Conservation (phyloP, 768 basidiomycete species). For the Sistotremastrum suecicum region DNA sequence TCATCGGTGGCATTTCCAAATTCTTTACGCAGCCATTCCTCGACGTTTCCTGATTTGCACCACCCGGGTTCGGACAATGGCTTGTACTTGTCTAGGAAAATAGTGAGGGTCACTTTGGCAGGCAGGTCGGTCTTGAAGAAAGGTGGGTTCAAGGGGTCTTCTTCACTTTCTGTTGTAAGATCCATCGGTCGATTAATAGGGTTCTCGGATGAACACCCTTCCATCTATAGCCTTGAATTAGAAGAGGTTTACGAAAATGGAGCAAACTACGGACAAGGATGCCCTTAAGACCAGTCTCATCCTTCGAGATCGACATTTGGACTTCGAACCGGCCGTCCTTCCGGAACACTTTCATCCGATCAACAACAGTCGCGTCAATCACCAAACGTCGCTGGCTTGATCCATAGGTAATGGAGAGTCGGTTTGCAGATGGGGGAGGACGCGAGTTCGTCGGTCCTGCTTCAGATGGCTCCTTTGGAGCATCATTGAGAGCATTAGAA, state of each 20-base stretch:
- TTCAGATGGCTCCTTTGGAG: neutral
- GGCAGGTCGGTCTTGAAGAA: slow-evolving; percentile 44
- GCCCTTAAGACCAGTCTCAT: slow-evolving; percentile 48
- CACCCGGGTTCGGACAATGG: slow-evolving; percentile 94
- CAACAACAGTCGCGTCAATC: slow-evolving; percentile 78
- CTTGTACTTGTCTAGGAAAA: slow-evolving; percentile 73
- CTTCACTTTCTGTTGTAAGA: slow-evolving; percentile 11
- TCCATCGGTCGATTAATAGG: no score
- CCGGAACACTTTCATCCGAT: slow-evolving; percentile 66
- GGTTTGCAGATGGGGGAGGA: slow-evolving; percentile 55
- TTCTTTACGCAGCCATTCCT: slow-evolving; percentile 85
- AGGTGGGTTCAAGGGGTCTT: slow-evolving; percentile 59
- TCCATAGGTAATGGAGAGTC: slow-evolving; percentile 92
- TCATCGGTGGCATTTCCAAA: slow-evolving; percentile 56
- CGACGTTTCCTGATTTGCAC: slow-evolving; percentile 89
- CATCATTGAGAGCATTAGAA: neutral
- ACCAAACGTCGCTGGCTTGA: slow-evolving; percentile 77
- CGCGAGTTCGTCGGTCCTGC: neutral
- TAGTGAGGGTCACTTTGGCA: slow-evolving; percentile 45
- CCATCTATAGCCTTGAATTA: no score
- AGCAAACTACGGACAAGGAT: slow-evolving; percentile 45
- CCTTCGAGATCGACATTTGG: slow-evolving; percentile 40
- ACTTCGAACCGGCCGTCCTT: slow-evolving; percentile 82
- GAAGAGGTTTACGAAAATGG: neutral
- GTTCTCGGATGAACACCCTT: no score